Conservation (phyloP, 2,329 filamentous ascomycete genomes). For the Colletotrichum orbiculare region DNA sequence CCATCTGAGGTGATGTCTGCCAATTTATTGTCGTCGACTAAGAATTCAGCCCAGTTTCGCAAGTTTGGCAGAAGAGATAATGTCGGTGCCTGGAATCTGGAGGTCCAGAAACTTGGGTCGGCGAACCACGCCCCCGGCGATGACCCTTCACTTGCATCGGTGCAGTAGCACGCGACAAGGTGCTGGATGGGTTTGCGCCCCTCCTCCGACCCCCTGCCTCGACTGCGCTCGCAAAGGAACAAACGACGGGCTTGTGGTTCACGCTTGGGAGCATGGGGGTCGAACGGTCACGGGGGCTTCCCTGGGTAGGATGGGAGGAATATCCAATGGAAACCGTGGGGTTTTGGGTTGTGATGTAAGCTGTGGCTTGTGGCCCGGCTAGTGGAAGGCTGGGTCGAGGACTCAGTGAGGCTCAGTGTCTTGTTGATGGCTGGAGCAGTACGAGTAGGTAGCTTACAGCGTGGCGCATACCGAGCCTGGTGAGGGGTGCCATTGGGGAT, state of each 20-base stretch:
- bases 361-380: slow-evolving; percentile 25
- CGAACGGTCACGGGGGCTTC: background rate
- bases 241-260: slow-evolving; percentile 14
- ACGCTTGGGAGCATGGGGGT: background rate
- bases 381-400: slow-evolving; percentile 9
- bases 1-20: background rate
- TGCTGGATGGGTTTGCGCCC: background rate
- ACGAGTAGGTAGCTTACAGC: background rate
- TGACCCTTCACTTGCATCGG: slow-evolving; percentile 15
- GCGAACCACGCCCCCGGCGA: background rate
- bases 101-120: slow-evolving; percentile 6
- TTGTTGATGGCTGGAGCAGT: background rate
- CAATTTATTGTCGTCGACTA: background rate
- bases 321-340: background rate
- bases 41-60: slow-evolving; percentile 3
- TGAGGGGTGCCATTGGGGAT: background rate
- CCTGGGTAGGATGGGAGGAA: background rate
- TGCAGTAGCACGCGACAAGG: background rate
- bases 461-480: background rate
- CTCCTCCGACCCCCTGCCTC: background rate
- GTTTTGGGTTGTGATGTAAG: slow-evolving; percentile 28
- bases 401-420: slow-evolving; percentile 28
- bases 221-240: slow-evolving; percentile 6
- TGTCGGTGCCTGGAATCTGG: slow-evolving; percentile 16
- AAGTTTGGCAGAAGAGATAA: background rate